These are phyloP conservation scores for Termitomyces sp. DNA, from an alignment of 768 basidiomycete species.

Conservation along the genomic window DNA sequence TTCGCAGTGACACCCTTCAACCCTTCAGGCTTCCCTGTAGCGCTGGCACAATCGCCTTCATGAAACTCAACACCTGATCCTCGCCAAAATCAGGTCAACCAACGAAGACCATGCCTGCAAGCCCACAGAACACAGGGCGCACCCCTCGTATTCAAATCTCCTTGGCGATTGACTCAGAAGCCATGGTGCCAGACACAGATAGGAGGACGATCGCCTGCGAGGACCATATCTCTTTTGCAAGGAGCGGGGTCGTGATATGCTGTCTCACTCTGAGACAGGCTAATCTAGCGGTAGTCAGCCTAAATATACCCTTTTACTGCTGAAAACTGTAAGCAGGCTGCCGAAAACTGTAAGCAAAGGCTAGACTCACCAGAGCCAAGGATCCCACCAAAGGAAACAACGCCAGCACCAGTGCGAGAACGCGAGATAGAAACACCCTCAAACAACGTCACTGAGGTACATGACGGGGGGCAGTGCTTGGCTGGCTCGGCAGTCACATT, in stretches of 20 bases:
- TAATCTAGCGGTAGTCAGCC: no score
- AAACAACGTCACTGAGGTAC: no score
- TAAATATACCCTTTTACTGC: no score
- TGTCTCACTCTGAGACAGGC: no score
- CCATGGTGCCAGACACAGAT: constrained; percentile 26
- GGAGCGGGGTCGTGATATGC: constrained; percentile 35
- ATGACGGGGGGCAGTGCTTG: no score
- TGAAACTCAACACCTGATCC: constrained; percentile 46
- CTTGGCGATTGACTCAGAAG: constrained; percentile 57
- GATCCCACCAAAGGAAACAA: no score
- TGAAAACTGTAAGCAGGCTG: no score
- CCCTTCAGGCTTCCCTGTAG: constrained; percentile 75
- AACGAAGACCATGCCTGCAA: constrained; percentile 58
- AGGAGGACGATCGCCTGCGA: constrained; percentile 53
- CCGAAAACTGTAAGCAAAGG: no score
- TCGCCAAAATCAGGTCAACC: constrained; percentile 38
- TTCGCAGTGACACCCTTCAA: constrained; percentile 55
- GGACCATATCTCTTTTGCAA: constrained; percentile 68
- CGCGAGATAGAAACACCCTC: no score
- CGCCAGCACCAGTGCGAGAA: no score
- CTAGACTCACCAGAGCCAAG: no score
- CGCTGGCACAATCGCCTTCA: constrained; percentile 49
- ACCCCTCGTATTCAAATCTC: constrained; percentile 71
- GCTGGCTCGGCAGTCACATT: no score
- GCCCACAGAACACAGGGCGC: constrained; percentile 57